A percentile compares a stretch with the other conserved stretches of the same genome.
Conservation (phyloP, 305 asterid genomes). For the Fraxinus albicans region DNA sequence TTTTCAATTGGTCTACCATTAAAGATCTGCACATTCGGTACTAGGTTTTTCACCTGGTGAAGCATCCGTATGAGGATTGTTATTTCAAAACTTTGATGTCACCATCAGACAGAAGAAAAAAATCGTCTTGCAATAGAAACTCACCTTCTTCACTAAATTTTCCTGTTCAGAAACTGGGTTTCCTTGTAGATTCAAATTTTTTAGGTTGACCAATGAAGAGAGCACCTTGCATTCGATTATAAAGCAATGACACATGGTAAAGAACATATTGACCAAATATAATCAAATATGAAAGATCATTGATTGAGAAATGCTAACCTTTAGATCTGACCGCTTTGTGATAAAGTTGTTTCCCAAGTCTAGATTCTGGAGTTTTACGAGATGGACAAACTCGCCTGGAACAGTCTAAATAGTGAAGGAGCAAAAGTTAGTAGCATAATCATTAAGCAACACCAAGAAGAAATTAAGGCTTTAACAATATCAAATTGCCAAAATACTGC, state of each 20-base stretch:
- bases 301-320: conserved; percentile 44
- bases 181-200: conserved; percentile 83
- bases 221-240: conserved; percentile 55
- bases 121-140: conserved; percentile 16
- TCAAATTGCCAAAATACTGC: conserved; percentile 7
- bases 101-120: neutral
- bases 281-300: conserved; percentile 7
- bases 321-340: conserved; percentile 57
- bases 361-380: conserved; percentile 71
- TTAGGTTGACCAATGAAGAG: conserved; percentile 60
- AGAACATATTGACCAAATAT: neutral
- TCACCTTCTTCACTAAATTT: conserved; percentile 61
- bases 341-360: conserved; percentile 87
- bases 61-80: conserved; percentile 16
- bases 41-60: conserved; percentile 66
- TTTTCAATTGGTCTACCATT: conserved; percentile 65
- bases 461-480: neutral
- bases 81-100: conserved; percentile 22
- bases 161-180: conserved; percentile 83
- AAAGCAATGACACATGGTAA: conserved; percentile 19
- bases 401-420: conserved; percentile 46
- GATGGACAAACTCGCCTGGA: conserved; percentile 63
- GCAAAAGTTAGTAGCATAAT: conserved; percentile 9
- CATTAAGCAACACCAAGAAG: conserved; percentile 10
- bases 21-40: conserved; percentile 65